These are phyloP conservation scores for Solanum boliviense DNA, from an alignment of 257 asterid genomes.

Conservation along the genomic window DNA sequence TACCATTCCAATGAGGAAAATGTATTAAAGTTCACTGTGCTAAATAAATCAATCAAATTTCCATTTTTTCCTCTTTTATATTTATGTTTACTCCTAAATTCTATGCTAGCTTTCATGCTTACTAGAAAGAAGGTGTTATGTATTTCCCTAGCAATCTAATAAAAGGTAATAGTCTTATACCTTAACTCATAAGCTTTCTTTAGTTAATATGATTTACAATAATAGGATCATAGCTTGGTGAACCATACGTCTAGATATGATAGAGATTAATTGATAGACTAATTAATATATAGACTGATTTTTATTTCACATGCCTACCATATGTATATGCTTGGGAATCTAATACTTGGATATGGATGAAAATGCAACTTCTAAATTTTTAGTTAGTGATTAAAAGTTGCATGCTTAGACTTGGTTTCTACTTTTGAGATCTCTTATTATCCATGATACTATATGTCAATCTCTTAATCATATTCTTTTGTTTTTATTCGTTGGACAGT, in stretches of 20 bases:
- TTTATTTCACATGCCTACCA: no score
- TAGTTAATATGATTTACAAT: no score
- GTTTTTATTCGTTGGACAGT: no score
- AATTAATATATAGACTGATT: no score
- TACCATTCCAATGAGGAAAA: neutral
- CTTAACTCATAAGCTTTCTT: neutral
- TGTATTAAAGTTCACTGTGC: neutral
- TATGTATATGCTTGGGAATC: no score
- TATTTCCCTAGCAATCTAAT: neutral
- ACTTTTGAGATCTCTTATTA: no score
- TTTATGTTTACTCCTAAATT: neutral
- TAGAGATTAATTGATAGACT: no score
- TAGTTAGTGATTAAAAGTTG: no score
- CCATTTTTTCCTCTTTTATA: neutral
- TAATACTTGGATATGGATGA: no score
- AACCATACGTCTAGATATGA: no score
- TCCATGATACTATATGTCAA: neutral
- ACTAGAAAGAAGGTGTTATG: neutral
- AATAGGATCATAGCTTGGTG: neutral
- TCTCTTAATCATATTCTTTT: neutral
- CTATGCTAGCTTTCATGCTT: neutral
- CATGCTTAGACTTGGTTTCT: neutral
- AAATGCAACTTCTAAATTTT: no score
- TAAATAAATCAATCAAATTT: neutral
- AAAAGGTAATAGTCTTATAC: no score